Evolutionary conservation across 805 yeast species (phyloP).

Genomic region (Metahyphopichia silvanorum): DNA sequence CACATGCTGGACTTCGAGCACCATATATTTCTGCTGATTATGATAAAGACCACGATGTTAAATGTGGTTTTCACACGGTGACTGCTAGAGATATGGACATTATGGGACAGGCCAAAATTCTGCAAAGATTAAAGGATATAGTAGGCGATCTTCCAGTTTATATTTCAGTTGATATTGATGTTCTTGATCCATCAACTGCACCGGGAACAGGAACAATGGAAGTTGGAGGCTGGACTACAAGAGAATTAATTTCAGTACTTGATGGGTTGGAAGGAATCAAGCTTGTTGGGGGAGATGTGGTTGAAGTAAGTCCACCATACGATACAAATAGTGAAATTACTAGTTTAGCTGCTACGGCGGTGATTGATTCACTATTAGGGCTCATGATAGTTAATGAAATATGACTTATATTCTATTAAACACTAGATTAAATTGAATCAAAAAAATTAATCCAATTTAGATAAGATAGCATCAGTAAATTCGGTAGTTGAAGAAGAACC

Average conservation of each 20-base stretch:
- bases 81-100: constrained; percentile 48
- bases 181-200: constrained; percentile 68
- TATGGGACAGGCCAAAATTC: constrained; percentile 36
- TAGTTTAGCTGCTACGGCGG: constrained; percentile 62
- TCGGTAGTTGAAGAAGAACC: constrained; percentile 88
- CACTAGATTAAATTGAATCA: neutral
- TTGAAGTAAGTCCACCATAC: constrained; percentile 68
- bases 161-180: constrained; percentile 53
- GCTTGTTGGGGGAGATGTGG: constrained; percentile 73
- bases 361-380: constrained; percentile 49
- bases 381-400: constrained; percentile 33
- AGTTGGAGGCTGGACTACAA: constrained; percentile 67
- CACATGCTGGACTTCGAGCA: constrained; percentile 65
- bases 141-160: constrained; percentile 43
- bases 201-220: constrained; percentile 83
- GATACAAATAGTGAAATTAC: constrained; percentile 61
- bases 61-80: constrained; percentile 47
- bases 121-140: constrained; percentile 26
- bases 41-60: constrained; percentile 43
- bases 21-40: constrained; percentile 46
- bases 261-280: constrained; percentile 60
- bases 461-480: constrained; percentile 87
- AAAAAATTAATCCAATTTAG: constrained; percentile 47
- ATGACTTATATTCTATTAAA: constrained; percentile 1
- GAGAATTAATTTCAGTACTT: constrained; percentile 59